Percentiles rank a stretch among this genome's conserved stretches.
Conservation (phyloP, 106 monocot species). For the Acorus gramineus region DNA sequence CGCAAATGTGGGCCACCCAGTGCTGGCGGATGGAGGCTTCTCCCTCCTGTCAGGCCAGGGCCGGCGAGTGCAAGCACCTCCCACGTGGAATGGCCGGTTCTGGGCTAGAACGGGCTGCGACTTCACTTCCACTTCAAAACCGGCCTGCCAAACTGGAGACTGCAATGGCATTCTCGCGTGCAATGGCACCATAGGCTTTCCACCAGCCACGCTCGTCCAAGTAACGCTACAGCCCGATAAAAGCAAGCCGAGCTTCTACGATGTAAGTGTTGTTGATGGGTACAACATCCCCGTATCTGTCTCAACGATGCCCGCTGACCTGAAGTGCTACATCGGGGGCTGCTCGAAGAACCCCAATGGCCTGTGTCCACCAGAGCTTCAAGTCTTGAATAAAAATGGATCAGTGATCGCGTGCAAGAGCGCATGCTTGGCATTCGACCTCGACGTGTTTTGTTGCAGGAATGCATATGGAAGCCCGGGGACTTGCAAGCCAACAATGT, state of each 20-base stretch:
- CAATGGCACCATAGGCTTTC: constrained; percentile 51
- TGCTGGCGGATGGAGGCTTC: constrained; percentile 61
- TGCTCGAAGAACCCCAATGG: constrained; percentile 38
- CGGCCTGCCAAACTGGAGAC: constrained; percentile 55
- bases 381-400: constrained; percentile 19
- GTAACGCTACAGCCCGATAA: constrained; percentile 25
- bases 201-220: constrained; percentile 67
- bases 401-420: constrained; percentile 66
- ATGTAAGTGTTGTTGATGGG: constrained; percentile 68
- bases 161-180: constrained; percentile 46
- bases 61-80: constrained; percentile 30
- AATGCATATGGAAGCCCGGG: constrained; percentile 35
- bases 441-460: constrained; percentile 55
- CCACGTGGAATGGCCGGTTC: constrained; percentile 55
- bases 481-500: constrained; percentile 41
- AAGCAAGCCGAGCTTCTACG: constrained; percentile 54
- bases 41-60: constrained; percentile 27
- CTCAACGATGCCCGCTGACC: constrained; percentile 16
- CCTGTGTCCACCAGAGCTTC: constrained; percentile 52
- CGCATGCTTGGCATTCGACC: constrained; percentile 56
- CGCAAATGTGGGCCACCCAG: constrained; percentile 39
- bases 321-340: constrained; percentile 33
- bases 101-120: constrained; percentile 69
- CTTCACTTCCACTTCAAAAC: constrained; percentile 12
- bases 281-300: constrained; percentile 58